Conservation (phyloP, 139 green algal species). For the Volvox africanus region DNA sequence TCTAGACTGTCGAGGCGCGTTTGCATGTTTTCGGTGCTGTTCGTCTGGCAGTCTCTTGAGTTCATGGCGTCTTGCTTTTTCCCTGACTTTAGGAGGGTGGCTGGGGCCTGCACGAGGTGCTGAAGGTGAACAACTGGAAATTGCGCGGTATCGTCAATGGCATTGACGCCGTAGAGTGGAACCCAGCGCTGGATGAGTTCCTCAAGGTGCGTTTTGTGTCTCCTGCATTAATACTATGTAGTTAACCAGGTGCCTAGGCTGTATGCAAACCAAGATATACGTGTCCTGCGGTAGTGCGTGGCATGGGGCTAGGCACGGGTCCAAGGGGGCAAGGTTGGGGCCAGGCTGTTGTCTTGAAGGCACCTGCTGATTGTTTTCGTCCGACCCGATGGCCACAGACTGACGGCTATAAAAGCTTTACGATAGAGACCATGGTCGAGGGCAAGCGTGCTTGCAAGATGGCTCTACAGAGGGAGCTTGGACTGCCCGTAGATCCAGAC, state of each 20-base stretch:
- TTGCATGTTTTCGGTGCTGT: no score
- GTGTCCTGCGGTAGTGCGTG: no score
- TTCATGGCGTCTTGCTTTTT: neutral
- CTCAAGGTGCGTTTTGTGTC: slow-evolving; percentile 44
- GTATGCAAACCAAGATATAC: no score
- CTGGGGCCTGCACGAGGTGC: slow-evolving; percentile 91
- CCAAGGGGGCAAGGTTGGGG: no score
- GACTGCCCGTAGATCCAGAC: slow-evolving; percentile 89
- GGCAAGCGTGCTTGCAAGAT: slow-evolving; percentile 93
- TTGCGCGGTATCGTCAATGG: slow-evolving; percentile 96
- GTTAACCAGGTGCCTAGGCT: no score
- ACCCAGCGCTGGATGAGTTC: slow-evolving; percentile 63
- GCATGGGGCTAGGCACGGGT: no score
- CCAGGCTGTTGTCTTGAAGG: no score
- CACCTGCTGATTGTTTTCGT: no score
- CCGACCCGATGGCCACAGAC: neutral
- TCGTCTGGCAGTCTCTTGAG: neutral
- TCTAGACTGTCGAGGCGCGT: no score
- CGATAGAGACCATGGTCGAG: slow-evolving; percentile 65
- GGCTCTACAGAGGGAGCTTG: slow-evolving; percentile 91
- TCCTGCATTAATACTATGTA: no score
- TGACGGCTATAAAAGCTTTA: slow-evolving; percentile 89
- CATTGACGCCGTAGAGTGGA: slow-evolving; percentile 87
- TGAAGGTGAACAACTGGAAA: slow-evolving; percentile 92
- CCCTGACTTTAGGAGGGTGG: slow-evolving; percentile 83